Percentiles rank a stretch among this genome's conserved stretches.
Conservation (phyloP, 164 flowering plant species). For the Vitis riparia region DNA sequence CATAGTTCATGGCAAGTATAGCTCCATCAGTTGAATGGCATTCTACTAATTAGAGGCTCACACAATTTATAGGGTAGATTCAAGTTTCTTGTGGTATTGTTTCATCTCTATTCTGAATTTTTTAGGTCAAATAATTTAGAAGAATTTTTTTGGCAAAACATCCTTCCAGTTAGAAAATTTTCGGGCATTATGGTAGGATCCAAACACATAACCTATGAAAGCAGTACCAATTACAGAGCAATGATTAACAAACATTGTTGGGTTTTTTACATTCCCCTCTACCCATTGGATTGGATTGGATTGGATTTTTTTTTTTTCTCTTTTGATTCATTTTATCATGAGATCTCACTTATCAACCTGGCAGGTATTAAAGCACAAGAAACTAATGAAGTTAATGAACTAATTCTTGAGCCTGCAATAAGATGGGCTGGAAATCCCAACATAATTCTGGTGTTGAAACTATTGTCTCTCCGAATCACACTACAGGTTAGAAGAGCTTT, state of each 20-base stretch:
- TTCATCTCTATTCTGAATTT: neutral
- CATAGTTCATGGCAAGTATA: constrained; percentile 52
- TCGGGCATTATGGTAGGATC: no score
- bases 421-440: constrained; percentile 90
- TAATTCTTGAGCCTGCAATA: constrained; percentile 65
- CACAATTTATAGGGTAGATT: neutral
- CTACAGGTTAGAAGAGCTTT: constrained; percentile 50
- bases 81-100: neutral
- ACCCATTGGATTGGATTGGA: no score
- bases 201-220: no score
- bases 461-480: constrained; percentile 40
- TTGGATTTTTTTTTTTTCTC: no score
- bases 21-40: neutral
- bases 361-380: constrained; percentile 73
- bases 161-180: no score
- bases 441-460: constrained; percentile 45
- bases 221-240: no score
- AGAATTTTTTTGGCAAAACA: no score
- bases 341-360: constrained; percentile 3
- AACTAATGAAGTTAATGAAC: constrained; percentile 61
- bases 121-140: neutral
- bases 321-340: neutral
- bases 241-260: no score
- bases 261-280: neutral
- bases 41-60: neutral